Evolutionary conservation across 495 filamentous ascomycete genomes (phyloP), one percentile per base, ranked within the genome.

Genomic region (Amniculicola lignicola): DNA sequence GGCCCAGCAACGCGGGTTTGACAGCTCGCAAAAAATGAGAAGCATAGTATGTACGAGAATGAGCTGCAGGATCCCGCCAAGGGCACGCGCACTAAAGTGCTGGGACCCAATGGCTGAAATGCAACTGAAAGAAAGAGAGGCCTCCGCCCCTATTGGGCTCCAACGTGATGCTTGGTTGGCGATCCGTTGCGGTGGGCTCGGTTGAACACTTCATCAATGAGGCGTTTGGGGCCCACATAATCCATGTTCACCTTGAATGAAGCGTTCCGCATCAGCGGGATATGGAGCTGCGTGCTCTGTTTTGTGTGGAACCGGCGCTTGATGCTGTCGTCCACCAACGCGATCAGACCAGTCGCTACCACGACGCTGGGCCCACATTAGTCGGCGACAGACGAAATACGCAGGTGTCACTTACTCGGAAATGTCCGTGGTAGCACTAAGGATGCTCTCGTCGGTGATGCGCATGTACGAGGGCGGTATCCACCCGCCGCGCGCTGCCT

Each of bases 291-390:
- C 36, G 79, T 77, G 40, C 72, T 70, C 65, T 82, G 81, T 67
- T 82, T 82, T 19, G 78, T 71, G 65, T 89, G 83, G 79, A 87
- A 93, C 48, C 82, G 82, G 41, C 83, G 79, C 68, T 86, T 85
- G 72, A 96, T 92, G 72, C 85, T 88, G 71, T 98, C 92, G 64
- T 98, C 93, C 53, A 95, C 86, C 38, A 98, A 82, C 5, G 87
- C 83, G 40, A 94, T 87, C 64, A 98, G 77, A 33, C 92, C 93
- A 42, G 91, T 92, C 19, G 91, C 84, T 51, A 98, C 82, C 63
- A 97, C 86, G 57, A 90, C 86, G 66, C 91, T 95, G 51, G 23
- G 45, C 33, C 36, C 54, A 33, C 47, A 49, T 70, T 68, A 67
- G 66, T 51, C 22, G 37, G 28, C n/a, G 11, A 16, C 23, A 5